A percentile compares a stretch with the other conserved stretches of the same genome.
Evolutionary conservation across 768 basidiomycete genomes (phyloP).

Genomic region (Naganishia antarctica): DNA sequence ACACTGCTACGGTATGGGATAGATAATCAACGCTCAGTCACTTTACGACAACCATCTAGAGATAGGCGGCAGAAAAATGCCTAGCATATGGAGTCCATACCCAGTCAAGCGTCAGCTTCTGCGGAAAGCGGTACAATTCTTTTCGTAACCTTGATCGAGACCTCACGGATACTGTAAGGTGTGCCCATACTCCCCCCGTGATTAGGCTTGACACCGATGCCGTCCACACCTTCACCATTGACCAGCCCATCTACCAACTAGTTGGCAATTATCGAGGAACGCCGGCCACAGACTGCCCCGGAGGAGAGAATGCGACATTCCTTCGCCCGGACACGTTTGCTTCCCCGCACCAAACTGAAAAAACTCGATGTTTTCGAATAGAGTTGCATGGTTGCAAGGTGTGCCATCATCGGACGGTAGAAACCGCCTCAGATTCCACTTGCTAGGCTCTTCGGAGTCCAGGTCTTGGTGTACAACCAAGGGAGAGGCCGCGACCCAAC

Average conservation of each 20-base stretch:
- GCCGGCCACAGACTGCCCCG: neutral
- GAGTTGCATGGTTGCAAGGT: neutral
- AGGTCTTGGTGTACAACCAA: too few relatives aligned
- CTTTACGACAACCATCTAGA: too few relatives aligned
- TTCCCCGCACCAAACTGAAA: neutral
- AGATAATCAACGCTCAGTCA: too few relatives aligned
- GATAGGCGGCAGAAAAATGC: too few relatives aligned
- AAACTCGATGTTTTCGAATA: neutral
- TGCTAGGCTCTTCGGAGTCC: too few relatives aligned
- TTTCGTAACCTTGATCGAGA: conserved; percentile 41
- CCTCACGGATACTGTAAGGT: neutral
- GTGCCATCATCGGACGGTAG: too few relatives aligned
- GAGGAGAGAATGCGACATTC: neutral
- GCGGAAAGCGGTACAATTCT: conserved; percentile 51
- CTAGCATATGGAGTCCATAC: too few relatives aligned
- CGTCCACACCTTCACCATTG: neutral
- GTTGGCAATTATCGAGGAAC: neutral
- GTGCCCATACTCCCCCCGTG: neutral
- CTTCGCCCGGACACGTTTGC: neutral
- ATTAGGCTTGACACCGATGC: neutral
- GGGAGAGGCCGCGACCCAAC: too few relatives aligned
- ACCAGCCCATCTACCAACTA: neutral
- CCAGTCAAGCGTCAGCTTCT: too few relatives aligned
- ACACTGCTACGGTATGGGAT: too few relatives aligned
- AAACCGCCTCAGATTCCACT: too few relatives aligned